phyloP scores from a whole-genome alignment of 2,329 filamentous ascomycete species.

The Diaporthe sp. region DNA sequence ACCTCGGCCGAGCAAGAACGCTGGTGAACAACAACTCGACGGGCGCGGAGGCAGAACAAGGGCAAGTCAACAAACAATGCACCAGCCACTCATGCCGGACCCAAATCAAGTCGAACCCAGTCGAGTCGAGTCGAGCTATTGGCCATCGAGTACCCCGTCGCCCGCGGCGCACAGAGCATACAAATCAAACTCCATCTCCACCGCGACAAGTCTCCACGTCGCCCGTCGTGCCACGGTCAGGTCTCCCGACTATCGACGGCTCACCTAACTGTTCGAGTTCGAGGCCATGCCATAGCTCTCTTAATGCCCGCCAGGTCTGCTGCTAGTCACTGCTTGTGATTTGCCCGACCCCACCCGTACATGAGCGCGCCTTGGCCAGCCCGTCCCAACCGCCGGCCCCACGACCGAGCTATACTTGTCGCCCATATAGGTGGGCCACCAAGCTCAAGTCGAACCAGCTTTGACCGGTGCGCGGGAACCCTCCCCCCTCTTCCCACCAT shows the following conservation, averaged over 20 bases:
- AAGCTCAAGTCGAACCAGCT: constrained; percentile 15
- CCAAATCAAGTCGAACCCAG: not conserved
- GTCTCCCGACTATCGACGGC: constrained; percentile 29
- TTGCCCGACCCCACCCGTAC: constrained; percentile 20
- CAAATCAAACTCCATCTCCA: constrained; percentile 26
- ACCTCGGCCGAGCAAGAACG: not conserved
- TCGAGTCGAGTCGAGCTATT: not conserved
- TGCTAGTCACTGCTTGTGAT: constrained; percentile 9
- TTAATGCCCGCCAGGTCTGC: constrained; percentile 8
- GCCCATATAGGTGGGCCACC: constrained; percentile 31
- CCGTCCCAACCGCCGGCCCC: constrained; percentile 33
- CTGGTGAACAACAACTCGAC: not conserved
- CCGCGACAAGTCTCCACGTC: constrained; percentile 3
- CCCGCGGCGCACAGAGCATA: constrained; percentile 5
- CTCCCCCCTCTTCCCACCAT: not conserved
- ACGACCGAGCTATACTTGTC: constrained; percentile 28
- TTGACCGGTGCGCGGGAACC: constrained; percentile 14
- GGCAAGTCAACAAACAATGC: not conserved
- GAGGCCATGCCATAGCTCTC: constrained; percentile 11
- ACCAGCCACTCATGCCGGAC: not conserved
- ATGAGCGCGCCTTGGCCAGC: constrained; percentile 27
- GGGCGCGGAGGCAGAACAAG: not conserved
- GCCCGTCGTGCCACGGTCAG: constrained; percentile 24
- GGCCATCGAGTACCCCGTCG: not conserved
- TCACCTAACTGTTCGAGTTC: constrained; percentile 20